Conservation (phyloP, 176 grass and related monocot genomes). For the Tillandsia fasciculata region DNA sequence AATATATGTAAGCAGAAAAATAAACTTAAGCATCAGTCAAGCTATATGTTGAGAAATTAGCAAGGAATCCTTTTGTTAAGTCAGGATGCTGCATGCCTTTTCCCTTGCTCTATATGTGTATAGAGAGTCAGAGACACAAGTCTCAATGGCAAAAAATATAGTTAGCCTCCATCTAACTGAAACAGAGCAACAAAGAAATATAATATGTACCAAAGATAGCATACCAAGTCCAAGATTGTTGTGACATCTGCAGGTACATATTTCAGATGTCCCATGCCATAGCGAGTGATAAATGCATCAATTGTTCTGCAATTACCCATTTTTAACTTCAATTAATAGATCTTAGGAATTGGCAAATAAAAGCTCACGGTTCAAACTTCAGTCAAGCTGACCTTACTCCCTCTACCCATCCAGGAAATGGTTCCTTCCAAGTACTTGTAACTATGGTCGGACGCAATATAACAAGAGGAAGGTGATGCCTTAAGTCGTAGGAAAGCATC, state of each 20-base stretch:
- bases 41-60: too few relatives aligned
- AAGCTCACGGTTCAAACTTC: not conserved
- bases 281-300: not conserved
- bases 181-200: not conserved
- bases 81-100: too few relatives aligned
- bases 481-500: slow-evolving; percentile 12
- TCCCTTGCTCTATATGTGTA: too few relatives aligned
- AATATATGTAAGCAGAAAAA: too few relatives aligned
- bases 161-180: not conserved
- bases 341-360: not conserved
- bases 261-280: not conserved
- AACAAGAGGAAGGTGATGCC: slow-evolving; percentile 9
- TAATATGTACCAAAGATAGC: not conserved
- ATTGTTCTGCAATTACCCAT: not conserved
- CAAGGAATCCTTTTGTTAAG: too few relatives aligned
- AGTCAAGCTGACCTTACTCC: not conserved
- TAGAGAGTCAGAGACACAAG: too few relatives aligned
- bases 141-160: not conserved
- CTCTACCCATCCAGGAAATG: slow-evolving; percentile 2
- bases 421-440: slow-evolving; percentile 23
- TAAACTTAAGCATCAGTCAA: too few relatives aligned
- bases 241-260: not conserved
- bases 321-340: not conserved
- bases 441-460: slow-evolving; percentile 17
- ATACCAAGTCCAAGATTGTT: not conserved